Evolutionary conservation across 768 basidiomycete species (phyloP).

Genomic region (Macrolepiota albuminosa): DNA sequence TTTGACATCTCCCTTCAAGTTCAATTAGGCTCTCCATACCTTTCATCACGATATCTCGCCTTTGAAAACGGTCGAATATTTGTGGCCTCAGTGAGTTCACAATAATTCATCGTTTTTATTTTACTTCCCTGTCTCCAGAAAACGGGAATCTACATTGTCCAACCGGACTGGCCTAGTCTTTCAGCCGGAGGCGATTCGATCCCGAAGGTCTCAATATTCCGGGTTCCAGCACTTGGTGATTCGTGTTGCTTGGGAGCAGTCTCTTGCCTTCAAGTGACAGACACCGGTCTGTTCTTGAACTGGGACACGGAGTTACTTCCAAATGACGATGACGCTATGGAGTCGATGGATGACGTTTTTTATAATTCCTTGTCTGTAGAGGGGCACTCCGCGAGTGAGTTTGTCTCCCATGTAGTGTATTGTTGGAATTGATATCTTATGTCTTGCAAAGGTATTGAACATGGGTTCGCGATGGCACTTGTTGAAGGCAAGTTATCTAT

Average conservation of each 20-base stretch:
- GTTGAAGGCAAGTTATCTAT: conserved; percentile 5
- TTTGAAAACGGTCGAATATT: conserved; percentile 40
- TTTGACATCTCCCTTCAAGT: conserved; percentile 32
- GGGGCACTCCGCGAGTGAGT: conserved; percentile 11
- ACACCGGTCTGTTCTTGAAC: conserved; percentile 47
- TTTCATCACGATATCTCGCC: conserved; percentile 43
- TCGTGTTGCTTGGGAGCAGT: conserved; percentile 24
- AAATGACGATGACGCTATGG: not conserved
- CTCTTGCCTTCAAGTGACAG: conserved; percentile 53
- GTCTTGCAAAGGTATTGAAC: not conserved
- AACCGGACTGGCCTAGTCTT: conserved; percentile 18
- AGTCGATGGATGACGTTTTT: conserved; percentile 4
- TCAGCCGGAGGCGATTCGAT: not conserved
- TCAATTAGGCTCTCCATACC: conserved; percentile 34
- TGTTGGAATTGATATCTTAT: not conserved
- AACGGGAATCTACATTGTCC: conserved; percentile 28
- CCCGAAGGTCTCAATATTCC: conserved; percentile 21
- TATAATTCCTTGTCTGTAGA: conserved; percentile 9
- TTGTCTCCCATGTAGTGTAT: not conserved
- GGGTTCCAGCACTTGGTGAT: conserved; percentile 27
- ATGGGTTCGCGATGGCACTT: conserved; percentile 5
- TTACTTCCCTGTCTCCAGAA: conserved; percentile 16
- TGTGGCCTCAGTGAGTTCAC: conserved; percentile 40
- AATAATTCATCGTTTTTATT: not conserved
- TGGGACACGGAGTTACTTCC: conserved; percentile 25